Conservation (phyloP, 2,329 filamentous ascomycete species). For the Madurella mycetomatis region DNA sequence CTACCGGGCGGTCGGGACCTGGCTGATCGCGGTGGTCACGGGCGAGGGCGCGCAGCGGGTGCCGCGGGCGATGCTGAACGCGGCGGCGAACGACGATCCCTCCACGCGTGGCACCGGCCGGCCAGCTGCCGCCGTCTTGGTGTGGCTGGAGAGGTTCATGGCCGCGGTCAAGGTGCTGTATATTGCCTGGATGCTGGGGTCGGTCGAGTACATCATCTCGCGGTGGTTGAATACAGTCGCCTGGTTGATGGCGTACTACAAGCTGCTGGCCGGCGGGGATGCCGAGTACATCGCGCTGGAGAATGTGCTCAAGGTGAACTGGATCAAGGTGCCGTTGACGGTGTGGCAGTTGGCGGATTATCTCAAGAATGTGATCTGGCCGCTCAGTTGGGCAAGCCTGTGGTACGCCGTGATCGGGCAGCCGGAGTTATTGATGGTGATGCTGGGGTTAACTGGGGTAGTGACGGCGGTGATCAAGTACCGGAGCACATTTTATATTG, state of each 20-base stretch:
- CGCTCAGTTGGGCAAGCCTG: constrained; percentile 12
- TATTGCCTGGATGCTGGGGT: constrained; percentile 27
- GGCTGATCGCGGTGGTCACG: not conserved
- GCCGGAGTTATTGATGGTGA: constrained; percentile 21
- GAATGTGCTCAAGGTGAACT: constrained; percentile 10
- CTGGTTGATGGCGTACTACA: constrained; percentile 26
- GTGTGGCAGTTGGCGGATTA: constrained; percentile 16
- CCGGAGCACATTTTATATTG: constrained; percentile 37
- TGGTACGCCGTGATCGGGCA: constrained; percentile 12
- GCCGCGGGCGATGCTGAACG: not conserved
- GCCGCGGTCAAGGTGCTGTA: constrained; percentile 15
- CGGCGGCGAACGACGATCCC: not conserved
- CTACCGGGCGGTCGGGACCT: constrained; percentile 16
- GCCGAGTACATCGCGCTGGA: constrained; percentile 13
- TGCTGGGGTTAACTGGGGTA: constrained; percentile 7
- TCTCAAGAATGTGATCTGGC: constrained; percentile 11
- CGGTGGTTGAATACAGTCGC: constrained; percentile 28
- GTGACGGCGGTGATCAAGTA: constrained; percentile 28
- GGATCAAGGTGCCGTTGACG: constrained; percentile 11
- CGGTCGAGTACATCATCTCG: constrained; percentile 30
- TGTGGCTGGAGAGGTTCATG: constrained; percentile 4
- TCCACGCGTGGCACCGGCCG: not conserved
- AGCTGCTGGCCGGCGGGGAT: constrained; percentile 18
- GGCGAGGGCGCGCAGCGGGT: not conserved
- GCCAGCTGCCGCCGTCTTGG: not conserved